Evolutionary conservation across 805 yeast species (phyloP), one percentile per base, ranked within the genome.

Genomic region (Starmerella etchellsii): DNA sequence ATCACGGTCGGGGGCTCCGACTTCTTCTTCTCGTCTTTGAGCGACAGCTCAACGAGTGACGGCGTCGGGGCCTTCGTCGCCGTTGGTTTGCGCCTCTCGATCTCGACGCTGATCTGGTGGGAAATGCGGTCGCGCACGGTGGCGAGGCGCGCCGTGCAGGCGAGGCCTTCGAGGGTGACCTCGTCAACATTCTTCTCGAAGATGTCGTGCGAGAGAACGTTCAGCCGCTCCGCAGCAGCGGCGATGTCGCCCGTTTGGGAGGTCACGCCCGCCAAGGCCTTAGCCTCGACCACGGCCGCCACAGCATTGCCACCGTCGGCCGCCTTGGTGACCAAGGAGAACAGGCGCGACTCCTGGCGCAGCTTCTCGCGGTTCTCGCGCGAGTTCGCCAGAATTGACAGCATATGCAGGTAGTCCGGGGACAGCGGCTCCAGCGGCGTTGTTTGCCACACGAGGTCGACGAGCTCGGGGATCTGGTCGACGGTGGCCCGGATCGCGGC

Each of bases 161-260:
- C 63, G 16, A 63, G 54, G 1, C 65, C 66, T 43, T 63, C 68
- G 14, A 60, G 36, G 2, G 62, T 55, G n/a, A 42, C 42, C 15
- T 37, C 46, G 20, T 27, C 25, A 26, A 41, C n/a, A 9, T 28
- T 11, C 11, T 18, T 3, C 40, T 46, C 50, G 23, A 46, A 45
- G n/a, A 60, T 49, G 10, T 49, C 34, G 11, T 41, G 38, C 11
- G 66, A 58, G 22, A 61, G 47, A 24, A 40, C 47, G 28, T 52
- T 55, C 18, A 60, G 40, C 28, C 46, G 49, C 14, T 36, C 38
- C 7, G 46, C 47, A 9, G 51, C 51, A 14, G 39, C 42, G 37
- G 34, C 39, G 19, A 48, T 41, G 25, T 47, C 41, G n/a, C 42
- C 42, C 20, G 47, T 41, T 39, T 45, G 44, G 26, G 47, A 33